phyloP scores from a whole-genome alignment of 805 yeast species.

The Sugiyamaella boreocaroliniensis region DNA sequence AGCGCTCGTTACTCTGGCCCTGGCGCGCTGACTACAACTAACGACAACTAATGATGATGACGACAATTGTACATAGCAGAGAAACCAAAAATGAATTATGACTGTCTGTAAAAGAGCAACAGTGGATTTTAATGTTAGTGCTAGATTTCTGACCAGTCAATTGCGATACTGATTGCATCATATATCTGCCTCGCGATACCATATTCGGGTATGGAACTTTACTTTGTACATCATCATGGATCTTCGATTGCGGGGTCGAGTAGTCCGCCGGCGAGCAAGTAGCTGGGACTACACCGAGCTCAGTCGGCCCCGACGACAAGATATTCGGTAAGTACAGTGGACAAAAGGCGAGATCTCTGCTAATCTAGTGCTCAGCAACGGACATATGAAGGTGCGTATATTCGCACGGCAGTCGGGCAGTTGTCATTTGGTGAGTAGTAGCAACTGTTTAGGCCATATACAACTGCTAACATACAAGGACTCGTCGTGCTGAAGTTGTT shows the following conservation, averaged over 20 bases:
- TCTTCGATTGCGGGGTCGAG: background rate
- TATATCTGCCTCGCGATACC: no score
- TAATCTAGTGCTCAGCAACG: conserved; percentile 61
- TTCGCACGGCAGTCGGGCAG: conserved; percentile 63
- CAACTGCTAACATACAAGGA: conserved; percentile 24
- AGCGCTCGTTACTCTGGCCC: conserved; percentile 7
- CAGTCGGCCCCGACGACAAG: conserved; percentile 3
- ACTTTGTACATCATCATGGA: background rate
- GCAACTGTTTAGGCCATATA: background rate
- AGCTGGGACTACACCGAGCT: conserved; percentile 5
- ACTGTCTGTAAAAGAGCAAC: no score
- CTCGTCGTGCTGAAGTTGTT: conserved; percentile 60
- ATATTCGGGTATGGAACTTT: background rate
- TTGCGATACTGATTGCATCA: no score
- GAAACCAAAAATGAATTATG: no score
- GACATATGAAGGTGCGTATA: conserved; percentile 79
- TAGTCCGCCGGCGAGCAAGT: background rate
- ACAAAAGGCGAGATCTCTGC: background rate
- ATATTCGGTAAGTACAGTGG: background rate
- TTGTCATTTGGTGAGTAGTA: conserved; percentile 44
- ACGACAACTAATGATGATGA: background rate
- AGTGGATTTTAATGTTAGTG: no score
- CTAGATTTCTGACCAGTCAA: no score
- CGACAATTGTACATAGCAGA: no score
- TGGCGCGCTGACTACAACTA: background rate